These are phyloP conservation scores for Penicillium corylophilum DNA, from an alignment of 2,329 filamentous ascomycete genomes.

Conservation along the genomic window DNA sequence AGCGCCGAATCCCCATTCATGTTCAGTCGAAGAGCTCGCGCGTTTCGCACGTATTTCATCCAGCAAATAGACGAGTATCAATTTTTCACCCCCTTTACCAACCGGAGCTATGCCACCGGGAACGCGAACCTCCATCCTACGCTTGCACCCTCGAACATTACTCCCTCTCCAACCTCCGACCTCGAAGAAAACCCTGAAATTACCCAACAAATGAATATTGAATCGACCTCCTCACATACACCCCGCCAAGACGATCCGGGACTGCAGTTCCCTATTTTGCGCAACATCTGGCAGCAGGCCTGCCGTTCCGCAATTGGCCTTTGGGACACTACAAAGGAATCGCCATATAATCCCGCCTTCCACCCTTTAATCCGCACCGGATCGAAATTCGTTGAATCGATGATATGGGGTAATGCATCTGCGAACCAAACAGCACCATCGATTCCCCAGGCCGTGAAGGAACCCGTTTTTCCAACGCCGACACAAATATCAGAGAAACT, in stretches of 20 bases:
- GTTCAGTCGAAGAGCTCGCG: conserved; percentile 29
- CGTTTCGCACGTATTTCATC: conserved; percentile 32
- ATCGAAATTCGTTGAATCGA: conserved; percentile 3
- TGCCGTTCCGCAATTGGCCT: conserved; percentile 22
- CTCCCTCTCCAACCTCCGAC: conserved; percentile 9
- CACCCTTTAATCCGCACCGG: conserved; percentile 3
- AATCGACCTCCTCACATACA: conserved; percentile 5
- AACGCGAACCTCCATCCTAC: conserved; percentile 8
- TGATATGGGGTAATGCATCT: not conserved
- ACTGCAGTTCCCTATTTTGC: conserved; percentile 12
- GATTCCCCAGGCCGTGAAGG: conserved; percentile 1
- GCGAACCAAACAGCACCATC: not conserved
- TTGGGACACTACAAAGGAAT: conserved; percentile 8
- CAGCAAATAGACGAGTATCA: conserved; percentile 30
- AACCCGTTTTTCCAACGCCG: not conserved
- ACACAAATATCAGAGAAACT: conserved; percentile 9
- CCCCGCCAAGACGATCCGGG: not conserved
- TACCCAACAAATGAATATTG: conserved; percentile 3
- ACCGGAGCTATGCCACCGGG: conserved; percentile 14
- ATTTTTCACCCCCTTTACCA: conserved; percentile 21
- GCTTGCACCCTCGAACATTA: conserved; percentile 11
- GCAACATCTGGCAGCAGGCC: conserved; percentile 35
- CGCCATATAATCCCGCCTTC: not conserved
- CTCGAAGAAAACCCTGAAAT: conserved; percentile 2
- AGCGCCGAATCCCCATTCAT: conserved; percentile 22